phyloP scores from a whole-genome alignment of 768 basidiomycete genomes.

The Trametes villosa region DNA sequence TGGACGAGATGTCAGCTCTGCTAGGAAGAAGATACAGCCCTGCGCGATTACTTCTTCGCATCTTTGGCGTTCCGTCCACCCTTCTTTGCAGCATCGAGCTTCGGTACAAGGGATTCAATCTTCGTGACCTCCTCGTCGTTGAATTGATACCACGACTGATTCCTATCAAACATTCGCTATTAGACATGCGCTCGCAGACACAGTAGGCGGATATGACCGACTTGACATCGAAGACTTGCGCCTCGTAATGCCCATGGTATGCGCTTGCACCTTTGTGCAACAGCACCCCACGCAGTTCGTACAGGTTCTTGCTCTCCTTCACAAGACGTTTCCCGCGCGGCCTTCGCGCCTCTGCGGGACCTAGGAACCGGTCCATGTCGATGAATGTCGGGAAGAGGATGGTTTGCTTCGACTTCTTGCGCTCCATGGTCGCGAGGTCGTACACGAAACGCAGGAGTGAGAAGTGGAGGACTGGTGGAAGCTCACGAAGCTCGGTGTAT shows the following conservation, averaged over 20 bases:
- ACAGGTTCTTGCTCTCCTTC: conserved; percentile 41
- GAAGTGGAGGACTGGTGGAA: conserved; percentile 91
- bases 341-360: conserved; percentile 27
- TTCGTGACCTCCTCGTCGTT: conserved; percentile 86
- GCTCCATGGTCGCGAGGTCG: conserved; percentile 73
- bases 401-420: conserved; percentile 84
- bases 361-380: conserved; percentile 73
- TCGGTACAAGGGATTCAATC: conserved; percentile 58
- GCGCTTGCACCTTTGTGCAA: conserved; percentile 93
- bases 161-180: conserved; percentile 43
- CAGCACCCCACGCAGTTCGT: conserved; percentile 84
- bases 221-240: conserved; percentile 77
- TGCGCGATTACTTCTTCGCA: conserved; percentile 32
- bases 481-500: conserved; percentile 64
- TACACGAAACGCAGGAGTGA: conserved; percentile 94
- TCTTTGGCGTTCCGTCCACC: conserved; percentile 31
- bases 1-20: neutral
- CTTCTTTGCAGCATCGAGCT: conserved; percentile 38
- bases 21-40: neutral
- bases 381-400: conserved; percentile 78
- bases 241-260: conserved; percentile 89
- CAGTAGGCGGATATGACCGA: conserved; percentile 41
- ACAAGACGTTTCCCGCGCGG: conserved; percentile 10
- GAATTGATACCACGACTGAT: conserved; percentile 84
- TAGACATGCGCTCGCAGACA: neutral